Evolutionary conservation across 441 rosid species (phyloP).

Genomic region (Viola pubescens): DNA sequence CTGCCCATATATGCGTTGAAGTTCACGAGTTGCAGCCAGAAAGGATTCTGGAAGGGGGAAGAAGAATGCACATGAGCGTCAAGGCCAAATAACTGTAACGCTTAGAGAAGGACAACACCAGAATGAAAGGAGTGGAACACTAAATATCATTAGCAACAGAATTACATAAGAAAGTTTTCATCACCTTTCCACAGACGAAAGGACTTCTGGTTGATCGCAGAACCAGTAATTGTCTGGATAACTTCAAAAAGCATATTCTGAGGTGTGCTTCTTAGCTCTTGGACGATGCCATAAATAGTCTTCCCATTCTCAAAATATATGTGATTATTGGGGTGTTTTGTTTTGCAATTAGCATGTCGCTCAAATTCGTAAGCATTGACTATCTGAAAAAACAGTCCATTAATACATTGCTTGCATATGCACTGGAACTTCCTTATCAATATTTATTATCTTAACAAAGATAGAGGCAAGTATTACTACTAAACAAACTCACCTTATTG

Average conservation of each 20-base stretch:
- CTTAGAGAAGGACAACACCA: not conserved
- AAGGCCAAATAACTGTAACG: not conserved
- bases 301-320: constrained; percentile 74
- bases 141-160: not conserved
- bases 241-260: constrained; percentile 56
- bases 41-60: constrained; percentile 42
- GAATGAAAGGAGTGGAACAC: not conserved
- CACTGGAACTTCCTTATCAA: not conserved
- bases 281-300: constrained; percentile 70
- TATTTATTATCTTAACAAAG: too few species aligned
- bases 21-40: constrained; percentile 69
- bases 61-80: constrained; percentile 2
- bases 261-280: constrained; percentile 68
- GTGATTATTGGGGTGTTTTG: constrained; percentile 80
- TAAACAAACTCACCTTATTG: constrained; percentile 43
- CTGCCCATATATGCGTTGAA: constrained; percentile 71
- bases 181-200: constrained; percentile 71
- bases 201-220: constrained; percentile 61
- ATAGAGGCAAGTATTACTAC: not conserved
- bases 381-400: constrained; percentile 29
- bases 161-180: not conserved
- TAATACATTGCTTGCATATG: not conserved
- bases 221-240: constrained; percentile 62
- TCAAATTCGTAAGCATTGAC: constrained; percentile 77
- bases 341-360: constrained; percentile 81